Evolutionary conservation across 176 grass and related monocot species (phyloP).

Genomic region (Puccinellia tenuiflora): DNA sequence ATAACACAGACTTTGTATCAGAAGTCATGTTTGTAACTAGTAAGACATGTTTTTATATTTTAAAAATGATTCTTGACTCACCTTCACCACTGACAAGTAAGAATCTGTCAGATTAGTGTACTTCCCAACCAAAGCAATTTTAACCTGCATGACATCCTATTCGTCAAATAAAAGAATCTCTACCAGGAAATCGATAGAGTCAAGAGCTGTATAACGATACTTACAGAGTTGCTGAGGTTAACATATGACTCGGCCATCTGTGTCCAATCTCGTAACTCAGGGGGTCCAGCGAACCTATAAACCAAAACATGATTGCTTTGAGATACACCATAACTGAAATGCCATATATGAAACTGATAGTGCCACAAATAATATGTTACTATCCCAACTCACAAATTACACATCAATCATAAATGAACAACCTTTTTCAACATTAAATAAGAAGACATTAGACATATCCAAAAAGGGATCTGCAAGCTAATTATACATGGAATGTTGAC

Average conservation of each 20-base stretch:
- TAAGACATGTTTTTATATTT: not conserved
- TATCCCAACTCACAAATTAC: not conserved
- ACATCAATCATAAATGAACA: not conserved
- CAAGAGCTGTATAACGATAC: conserved; percentile 31
- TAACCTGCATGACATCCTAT: conserved; percentile 61
- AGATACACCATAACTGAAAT: not conserved
- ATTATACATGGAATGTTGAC: not conserved
- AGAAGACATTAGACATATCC: not conserved
- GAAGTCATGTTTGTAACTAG: not conserved
- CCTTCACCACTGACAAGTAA: conserved; percentile 96
- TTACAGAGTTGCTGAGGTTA: conserved; percentile 70
- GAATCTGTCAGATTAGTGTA: conserved; percentile 93
- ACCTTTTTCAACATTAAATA: conserved; percentile 25
- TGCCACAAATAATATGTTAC: not conserved
- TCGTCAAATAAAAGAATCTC: conserved; percentile 11
- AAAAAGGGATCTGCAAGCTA: not conserved
- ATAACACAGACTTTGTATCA: not conserved
- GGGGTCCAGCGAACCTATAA: conserved; percentile 58
- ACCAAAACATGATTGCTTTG: not conserved
- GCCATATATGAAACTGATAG: not conserved
- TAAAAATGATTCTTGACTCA: not conserved
- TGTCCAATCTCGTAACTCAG: conserved; percentile 76
- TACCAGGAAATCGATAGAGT: not conserved
- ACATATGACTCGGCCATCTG: conserved; percentile 85
- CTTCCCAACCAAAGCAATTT: conserved; percentile 98